Percentiles rank a stretch among this genome's conserved stretches.
phyloP scores from a whole-genome alignment of 2,329 filamentous ascomycete genomes.

The Hypoxylon sp. region DNA sequence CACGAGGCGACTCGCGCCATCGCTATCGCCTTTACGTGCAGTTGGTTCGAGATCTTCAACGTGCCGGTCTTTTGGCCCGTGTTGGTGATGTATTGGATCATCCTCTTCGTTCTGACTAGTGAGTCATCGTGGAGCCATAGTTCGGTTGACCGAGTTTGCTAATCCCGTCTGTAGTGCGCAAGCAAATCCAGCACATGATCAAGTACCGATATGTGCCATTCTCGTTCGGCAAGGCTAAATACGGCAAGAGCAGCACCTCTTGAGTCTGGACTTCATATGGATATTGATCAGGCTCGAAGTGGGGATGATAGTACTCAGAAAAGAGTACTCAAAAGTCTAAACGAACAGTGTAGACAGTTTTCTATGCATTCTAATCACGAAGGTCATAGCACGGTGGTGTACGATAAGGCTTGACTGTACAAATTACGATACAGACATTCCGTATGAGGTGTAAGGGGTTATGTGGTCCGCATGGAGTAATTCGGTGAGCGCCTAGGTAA shows the following conservation, averaged over 20 bases:
- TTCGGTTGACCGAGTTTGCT: conserved; percentile 18
- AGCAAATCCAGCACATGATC: conserved; percentile 99
- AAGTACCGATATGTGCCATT: conserved; percentile 99
- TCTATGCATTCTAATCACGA: conserved; percentile 38
- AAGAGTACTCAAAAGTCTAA: conserved; percentile 21
- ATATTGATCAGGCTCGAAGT: conserved; percentile 10
- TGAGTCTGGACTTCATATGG: conserved; percentile 27
- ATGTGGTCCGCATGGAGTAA: conserved; percentile 33
- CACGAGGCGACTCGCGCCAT: conserved; percentile 93
- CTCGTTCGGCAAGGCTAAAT: conserved; percentile 89
- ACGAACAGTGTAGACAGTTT: conserved; percentile 27
- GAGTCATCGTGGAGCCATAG: conserved; percentile 60
- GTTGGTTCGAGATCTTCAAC: conserved; percentile 95
- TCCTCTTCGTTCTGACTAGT: conserved; percentile 96
- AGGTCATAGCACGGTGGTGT: conserved; percentile 25
- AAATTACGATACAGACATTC: conserved; percentile 49
- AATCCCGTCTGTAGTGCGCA: conserved; percentile 78
- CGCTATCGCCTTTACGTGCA: conserved; percentile 85
- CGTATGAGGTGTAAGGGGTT: conserved; percentile 42
- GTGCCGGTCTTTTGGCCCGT: conserved; percentile 99
- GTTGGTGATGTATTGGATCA: conserved; percentile 98
- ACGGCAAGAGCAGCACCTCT: conserved; percentile 73
- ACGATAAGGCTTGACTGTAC: conserved; percentile 44
- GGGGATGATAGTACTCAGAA: conserved; percentile 15
- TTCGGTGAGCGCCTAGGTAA: conserved; percentile 29